Evolutionary conservation across 352 stramenopile genomes (phyloP).

Genomic region (Pythium sukuiense): DNA sequence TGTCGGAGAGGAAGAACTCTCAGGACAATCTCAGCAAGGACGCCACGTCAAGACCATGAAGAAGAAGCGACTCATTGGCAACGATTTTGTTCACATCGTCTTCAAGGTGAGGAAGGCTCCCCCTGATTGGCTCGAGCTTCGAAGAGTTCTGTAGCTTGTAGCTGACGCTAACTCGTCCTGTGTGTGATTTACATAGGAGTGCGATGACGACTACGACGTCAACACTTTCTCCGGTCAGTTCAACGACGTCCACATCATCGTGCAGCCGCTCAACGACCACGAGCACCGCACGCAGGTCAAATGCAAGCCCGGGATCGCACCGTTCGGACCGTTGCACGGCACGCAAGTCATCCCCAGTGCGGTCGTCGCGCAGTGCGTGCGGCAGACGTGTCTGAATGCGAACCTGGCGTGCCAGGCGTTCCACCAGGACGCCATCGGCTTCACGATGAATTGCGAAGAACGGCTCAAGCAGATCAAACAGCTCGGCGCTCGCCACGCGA

Average conservation of each 20-base stretch:
- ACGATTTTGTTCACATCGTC: slow-evolving; percentile 87
- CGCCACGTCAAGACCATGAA: slow-evolving; percentile 38
- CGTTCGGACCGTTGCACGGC: slow-evolving; percentile 77
- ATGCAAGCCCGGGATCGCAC: slow-evolving; percentile 63
- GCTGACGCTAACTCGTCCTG: not conserved
- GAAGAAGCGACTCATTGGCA: slow-evolving; percentile 89
- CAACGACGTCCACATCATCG: slow-evolving; percentile 86
- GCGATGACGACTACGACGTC: slow-evolving; percentile 73
- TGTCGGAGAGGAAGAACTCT: not conserved
- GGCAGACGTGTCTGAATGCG: slow-evolving; percentile 78
- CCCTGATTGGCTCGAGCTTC: not conserved
- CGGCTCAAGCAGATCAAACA: slow-evolving; percentile 89
- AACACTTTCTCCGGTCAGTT: slow-evolving; percentile 81
- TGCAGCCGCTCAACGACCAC: slow-evolving; percentile 75
- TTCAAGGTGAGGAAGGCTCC: slow-evolving; percentile 46
- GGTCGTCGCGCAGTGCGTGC: slow-evolving; percentile 67
- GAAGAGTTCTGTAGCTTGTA: not conserved
- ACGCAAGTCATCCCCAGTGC: slow-evolving; percentile 67
- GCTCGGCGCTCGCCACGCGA: slow-evolving; percentile 58
- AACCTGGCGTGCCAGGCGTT: slow-evolving; percentile 83
- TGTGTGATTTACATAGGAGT: slow-evolving; percentile 38
- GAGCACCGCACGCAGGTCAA: slow-evolving; percentile 77
- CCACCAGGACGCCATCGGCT: slow-evolving; percentile 82
- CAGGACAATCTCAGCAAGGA: not conserved
- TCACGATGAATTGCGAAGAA: slow-evolving; percentile 78